Evolutionary conservation across 2,329 filamentous ascomycete species (phyloP).

Genomic region (Hysterium pulicare): DNA sequence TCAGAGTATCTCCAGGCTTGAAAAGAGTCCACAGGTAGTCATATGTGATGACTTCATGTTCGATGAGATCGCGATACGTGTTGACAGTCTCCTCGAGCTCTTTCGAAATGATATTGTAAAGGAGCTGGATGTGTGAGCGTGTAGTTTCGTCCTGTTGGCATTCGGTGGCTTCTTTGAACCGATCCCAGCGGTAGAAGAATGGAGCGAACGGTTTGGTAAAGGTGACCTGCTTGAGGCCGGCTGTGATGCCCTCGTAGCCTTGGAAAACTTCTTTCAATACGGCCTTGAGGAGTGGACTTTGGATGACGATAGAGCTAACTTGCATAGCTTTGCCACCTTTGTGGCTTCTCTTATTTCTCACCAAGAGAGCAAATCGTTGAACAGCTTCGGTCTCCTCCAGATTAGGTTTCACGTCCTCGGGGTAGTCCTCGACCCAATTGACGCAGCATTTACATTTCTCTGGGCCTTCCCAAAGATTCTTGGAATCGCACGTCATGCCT

Average conservation of each 20-base stretch:
- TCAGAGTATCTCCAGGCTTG: constrained; percentile 22
- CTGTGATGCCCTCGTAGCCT: constrained; percentile 30
- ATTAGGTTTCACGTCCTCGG: constrained; percentile 12
- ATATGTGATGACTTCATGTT: constrained; percentile 34
- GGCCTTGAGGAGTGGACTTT: constrained; percentile 32
- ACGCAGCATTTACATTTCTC: constrained; percentile 13
- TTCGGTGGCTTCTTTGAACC: constrained; percentile 19
- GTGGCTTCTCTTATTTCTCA: constrained; percentile 11
- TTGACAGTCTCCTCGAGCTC: constrained; percentile 38
- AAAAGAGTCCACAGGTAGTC: constrained; percentile 42
- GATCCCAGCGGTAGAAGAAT: constrained; percentile 35
- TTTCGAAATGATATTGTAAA: constrained; percentile 30
- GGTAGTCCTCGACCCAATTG: constrained; percentile 16
- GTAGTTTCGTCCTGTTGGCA: constrained; percentile 21
- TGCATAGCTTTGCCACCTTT: constrained; percentile 12
- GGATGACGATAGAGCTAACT: constrained; percentile 30
- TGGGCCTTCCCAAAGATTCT: constrained; percentile 17
- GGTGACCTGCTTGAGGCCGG: constrained; percentile 26
- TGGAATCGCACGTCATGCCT: constrained; percentile 15
- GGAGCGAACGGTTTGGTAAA: constrained; percentile 33
- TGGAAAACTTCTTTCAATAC: constrained; percentile 27
- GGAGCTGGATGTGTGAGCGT: constrained; percentile 31
- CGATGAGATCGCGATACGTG: constrained; percentile 28
- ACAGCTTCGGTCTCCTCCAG: constrained; percentile 15
- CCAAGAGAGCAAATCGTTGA: constrained; percentile 13